These are phyloP conservation scores for Condylostoma magnum DNA, from an alignment of 169 alveolate species.

Conservation along the genomic window DNA sequence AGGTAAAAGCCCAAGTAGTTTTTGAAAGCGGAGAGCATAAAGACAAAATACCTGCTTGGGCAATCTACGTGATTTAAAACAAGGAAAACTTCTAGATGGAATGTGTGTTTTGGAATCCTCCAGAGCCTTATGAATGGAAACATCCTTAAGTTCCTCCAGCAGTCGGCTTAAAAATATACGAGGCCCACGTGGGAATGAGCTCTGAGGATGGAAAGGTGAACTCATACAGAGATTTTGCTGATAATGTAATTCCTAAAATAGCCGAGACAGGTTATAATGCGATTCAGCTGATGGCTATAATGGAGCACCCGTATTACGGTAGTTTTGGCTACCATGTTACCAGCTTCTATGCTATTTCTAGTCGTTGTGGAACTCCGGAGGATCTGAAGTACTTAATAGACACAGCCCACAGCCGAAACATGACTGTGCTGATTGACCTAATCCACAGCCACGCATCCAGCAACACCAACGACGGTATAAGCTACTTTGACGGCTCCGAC, in stretches of 20 bases:
- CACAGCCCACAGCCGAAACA: slow-evolving; percentile 81
- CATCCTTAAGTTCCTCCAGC: slow-evolving; percentile 66
- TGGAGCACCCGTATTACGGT: slow-evolving; percentile 91
- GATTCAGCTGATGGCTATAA: slow-evolving; percentile 83
- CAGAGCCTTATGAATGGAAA: slow-evolving; percentile 64
- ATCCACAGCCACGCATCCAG: slow-evolving; percentile 88
- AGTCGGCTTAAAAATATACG: slow-evolving; percentile 84
- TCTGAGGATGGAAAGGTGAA: slow-evolving; percentile 80
- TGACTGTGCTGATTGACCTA: slow-evolving; percentile 81
- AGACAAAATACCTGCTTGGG: slow-evolving; percentile 90
- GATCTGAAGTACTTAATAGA: slow-evolving; percentile 88
- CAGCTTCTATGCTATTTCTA: slow-evolving; percentile 83
- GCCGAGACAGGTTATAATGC: slow-evolving; percentile 82
- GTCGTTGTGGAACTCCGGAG: slow-evolving; percentile 91
- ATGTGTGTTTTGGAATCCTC: slow-evolving; percentile 86
- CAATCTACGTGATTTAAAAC: slow-evolving; percentile 73
- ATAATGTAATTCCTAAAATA: slow-evolving; percentile 87
- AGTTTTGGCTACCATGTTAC: slow-evolving; percentile 90
- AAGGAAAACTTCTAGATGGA: slow-evolving; percentile 69
- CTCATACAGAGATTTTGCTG: slow-evolving; percentile 84
- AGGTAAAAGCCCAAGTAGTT: slow-evolving; percentile 62
- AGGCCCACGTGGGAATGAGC: slow-evolving; percentile 85
- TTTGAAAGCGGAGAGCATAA: slow-evolving; percentile 64
- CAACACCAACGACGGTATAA: slow-evolving; percentile 89
- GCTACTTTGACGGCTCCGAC: slow-evolving; percentile 89